Evolutionary conservation across 2,329 filamentous ascomycete species (phyloP), one percentile per base, ranked within the genome.

Genomic region (Paecilomyces niveus): DNA sequence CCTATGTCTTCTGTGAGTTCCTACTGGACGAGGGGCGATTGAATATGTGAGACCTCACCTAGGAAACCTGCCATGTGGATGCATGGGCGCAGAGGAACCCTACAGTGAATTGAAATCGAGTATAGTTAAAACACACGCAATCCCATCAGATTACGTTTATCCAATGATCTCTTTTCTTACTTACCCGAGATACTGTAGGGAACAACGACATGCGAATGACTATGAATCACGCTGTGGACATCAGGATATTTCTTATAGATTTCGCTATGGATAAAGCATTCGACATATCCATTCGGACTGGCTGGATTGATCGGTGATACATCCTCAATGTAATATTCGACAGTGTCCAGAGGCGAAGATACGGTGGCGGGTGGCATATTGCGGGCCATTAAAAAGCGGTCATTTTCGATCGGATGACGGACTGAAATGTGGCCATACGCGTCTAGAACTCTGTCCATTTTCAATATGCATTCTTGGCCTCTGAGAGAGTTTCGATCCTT

Each of bases 341-440:
- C 74, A 3, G 83, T 67, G 63, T 84, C 79, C 22, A 66, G 61
- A 3, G 64, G 60, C 0, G 70, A 76, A 9, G 74, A 74, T 2
- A 83, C 74, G 1, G 78, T 70, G 1, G 76, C 81, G 2, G 81
- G 80, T 3, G 81, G 76, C 26, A 78, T 66, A 58, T 76, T 75
- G 29, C 72, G 71, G 13, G 79, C 77, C 72, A 83, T 78, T 59
- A 83, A 72, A 67, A 81, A 83, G 53, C 73, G 70, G 2, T 74
- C 67, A 1, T 75, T 65, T 9, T 81, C 76, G 35, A 67, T 56
- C 0, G 81, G 81, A 58, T 81, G 77, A 5, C 82, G 75, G 21
- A 82, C 72, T 1, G 81, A 83, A 11, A 85, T 71, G 62, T 85
- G 82, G 18, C 82, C 81, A 63, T 80, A 84, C 0, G 79, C 81